Conservation (phyloP, 225 moss, liverwort and hornwort species). For the Straminergon stramineum region DNA sequence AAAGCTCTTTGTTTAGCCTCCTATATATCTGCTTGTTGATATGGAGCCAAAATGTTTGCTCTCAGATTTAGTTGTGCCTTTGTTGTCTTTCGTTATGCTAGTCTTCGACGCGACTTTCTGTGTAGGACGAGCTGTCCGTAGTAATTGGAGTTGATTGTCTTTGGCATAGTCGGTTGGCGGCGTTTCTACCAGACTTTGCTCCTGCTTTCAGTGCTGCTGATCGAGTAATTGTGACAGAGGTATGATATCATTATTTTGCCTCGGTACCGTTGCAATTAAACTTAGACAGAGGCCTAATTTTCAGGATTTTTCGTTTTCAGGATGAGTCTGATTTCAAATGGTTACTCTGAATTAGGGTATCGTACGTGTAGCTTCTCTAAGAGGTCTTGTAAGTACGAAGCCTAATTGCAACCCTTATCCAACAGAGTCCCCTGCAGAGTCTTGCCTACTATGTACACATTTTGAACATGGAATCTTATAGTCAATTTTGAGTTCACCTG, state of each 20-base stretch:
- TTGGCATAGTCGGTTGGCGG: conserved; percentile 64
- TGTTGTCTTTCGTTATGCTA: not conserved
- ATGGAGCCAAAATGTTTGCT: not conserved
- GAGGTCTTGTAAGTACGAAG: not conserved
- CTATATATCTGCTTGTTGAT: not conserved
- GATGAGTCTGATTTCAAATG: not conserved
- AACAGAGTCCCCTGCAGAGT: not conserved
- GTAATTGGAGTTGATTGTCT: not conserved
- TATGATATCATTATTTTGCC: conserved; percentile 5
- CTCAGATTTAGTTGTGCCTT: not conserved
- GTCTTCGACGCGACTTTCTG: not conserved
- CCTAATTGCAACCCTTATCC: not conserved
- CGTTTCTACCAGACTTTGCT: conserved; percentile 80
- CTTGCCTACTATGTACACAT: not conserved
- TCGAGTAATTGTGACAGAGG: conserved; percentile 92
- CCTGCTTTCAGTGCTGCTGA: conserved; percentile 96
- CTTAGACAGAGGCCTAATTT: not conserved
- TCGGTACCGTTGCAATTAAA: not conserved
- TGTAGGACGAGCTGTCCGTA: not conserved
- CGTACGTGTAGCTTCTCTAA: not conserved
- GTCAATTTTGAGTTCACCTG: not conserved
- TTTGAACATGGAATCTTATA: not conserved
- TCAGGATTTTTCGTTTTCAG: not conserved
- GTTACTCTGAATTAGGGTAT: not conserved
- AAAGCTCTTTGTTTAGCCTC: not conserved